Base-by-base conservation (phyloP, 495 filamentous ascomycete species). In the Rusavskia elegans region DNA sequence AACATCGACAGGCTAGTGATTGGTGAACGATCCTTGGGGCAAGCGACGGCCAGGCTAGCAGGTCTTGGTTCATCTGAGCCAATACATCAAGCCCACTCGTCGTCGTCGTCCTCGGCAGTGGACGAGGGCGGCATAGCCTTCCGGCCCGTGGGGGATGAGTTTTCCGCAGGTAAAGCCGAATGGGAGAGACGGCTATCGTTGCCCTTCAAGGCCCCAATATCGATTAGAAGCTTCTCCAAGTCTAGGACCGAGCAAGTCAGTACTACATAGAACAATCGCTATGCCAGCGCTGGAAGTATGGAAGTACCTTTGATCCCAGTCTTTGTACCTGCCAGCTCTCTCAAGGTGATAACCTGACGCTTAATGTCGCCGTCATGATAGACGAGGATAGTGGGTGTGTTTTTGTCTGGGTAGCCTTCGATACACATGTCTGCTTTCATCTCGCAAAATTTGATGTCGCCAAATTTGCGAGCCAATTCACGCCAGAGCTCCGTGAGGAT, bases 371-470 rank as follows among this genome's bases (percentile, higher is more conserved):
- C 88, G 57, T 95, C 84, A 61, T 80, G 80, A 61, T 97, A 99
- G 0, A 94, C 78, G 52, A 99, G 67, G 30, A 99, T 89, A 7
- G 92, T 99, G 9, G 92, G 92, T 46, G 87, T 93, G 61, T 96
- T 97, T 49, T 75, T 75, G 62, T 97, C 93, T 16, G 92, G 92
- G 64, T 97, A 99, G 20, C 84, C 84, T 68, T 97, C 92, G 60
- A 99, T 95, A 53, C 92, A 95, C 77, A 94, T 81, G 61, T 89
- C 82, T 2, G 80, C 92, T 57, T 81, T 75, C 44, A 99, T 97
- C 67, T 99, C 87, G 64, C 89, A 96, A 70, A 99, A 99, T 68
- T 99, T 99, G 62, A 97, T 67, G 53, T 99, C 89, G 29, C 87
- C 87, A 61, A 82, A 97, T 61, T 87, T 86, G 51, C 64, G 66